Evolutionary conservation across 805 yeast species (phyloP).

Genomic region (Groenewaldozyma tartarivorans): DNA sequence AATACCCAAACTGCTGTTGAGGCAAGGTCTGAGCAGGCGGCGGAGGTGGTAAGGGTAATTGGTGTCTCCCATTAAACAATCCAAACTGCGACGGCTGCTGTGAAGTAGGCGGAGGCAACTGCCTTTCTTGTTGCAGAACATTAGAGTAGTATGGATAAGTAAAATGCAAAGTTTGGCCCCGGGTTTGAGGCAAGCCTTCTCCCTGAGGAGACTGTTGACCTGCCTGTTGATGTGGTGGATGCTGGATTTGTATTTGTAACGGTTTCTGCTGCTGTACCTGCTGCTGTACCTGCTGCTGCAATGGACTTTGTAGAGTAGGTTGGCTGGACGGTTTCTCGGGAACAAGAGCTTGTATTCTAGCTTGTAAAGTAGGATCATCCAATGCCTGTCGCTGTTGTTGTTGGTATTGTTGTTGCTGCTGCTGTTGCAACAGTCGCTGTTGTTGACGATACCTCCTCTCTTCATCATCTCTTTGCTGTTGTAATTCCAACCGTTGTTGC

Average conservation of each 20-base stretch:
- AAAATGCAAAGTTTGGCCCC: no score
- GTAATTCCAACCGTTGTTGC: slow-evolving; percentile 1
- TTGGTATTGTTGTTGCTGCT: slow-evolving; percentile 4
- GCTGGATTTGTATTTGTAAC: slow-evolving; percentile 2
- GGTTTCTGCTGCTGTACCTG: slow-evolving; percentile 7
- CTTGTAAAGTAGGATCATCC: slow-evolving; percentile 2
- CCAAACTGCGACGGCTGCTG: no score
- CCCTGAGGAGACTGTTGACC: no score
- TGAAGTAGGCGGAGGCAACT: no score
- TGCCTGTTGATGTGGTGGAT: no score
- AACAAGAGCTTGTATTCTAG: not conserved
- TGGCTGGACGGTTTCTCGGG: no score
- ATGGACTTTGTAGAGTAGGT: slow-evolving; percentile 12
- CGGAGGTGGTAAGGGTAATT: slow-evolving; percentile 6
- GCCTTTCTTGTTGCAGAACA: no score
- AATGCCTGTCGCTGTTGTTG: slow-evolving; percentile 7
- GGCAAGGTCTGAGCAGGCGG: slow-evolving; percentile 6
- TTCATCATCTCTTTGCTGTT: not conserved
- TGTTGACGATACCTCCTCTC: slow-evolving; percentile 3
- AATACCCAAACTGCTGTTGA: slow-evolving; percentile 3
- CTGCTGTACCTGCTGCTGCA: slow-evolving; percentile 12
- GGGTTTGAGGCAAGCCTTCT: no score
- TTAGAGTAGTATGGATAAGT: no score
- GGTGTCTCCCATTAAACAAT: no score
- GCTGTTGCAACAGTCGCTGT: slow-evolving; percentile 8